Conservation (phyloP, 495 filamentous ascomycete species). For the Xylaria nigripes region DNA sequence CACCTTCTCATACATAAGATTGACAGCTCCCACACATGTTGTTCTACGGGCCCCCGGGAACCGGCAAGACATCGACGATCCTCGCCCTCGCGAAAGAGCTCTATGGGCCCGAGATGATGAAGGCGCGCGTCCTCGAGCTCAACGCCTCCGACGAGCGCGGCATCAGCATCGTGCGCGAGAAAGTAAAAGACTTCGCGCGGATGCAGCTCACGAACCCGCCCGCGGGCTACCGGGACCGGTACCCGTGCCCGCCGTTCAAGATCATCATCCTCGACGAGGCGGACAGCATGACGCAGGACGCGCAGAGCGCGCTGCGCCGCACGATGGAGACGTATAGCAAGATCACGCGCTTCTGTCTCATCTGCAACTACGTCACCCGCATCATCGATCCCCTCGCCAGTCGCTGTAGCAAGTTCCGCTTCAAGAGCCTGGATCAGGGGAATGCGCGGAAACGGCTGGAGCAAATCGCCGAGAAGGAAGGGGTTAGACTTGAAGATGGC, state of each 20-base stretch:
- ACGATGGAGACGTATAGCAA: slow-evolving; percentile 98
- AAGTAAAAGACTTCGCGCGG: slow-evolving; percentile 95
- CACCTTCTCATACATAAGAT: neutral
- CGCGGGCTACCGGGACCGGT: slow-evolving; percentile 56
- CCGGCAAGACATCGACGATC: slow-evolving; percentile 97
- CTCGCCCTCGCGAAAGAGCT: slow-evolving; percentile 93
- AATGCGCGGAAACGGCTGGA: slow-evolving; percentile 67
- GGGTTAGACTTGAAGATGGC: slow-evolving; percentile 64
- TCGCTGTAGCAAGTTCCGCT: slow-evolving; percentile 92
- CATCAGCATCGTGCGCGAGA: slow-evolving; percentile 93
- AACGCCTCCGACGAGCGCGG: slow-evolving; percentile 99
- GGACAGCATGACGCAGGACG: slow-evolving; percentile 98
- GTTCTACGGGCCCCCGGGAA: slow-evolving; percentile 96
- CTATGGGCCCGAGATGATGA: slow-evolving; percentile 90
- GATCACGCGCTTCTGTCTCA: slow-evolving; percentile 93
- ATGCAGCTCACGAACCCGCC: slow-evolving; percentile 84
- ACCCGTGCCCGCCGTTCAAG: slow-evolving; percentile 96
- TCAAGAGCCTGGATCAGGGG: slow-evolving; percentile 85
- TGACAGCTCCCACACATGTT: slow-evolving; percentile 95
- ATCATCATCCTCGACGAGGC: slow-evolving; percentile 97
- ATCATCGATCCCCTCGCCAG: slow-evolving; percentile 95
- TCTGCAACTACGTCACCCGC: slow-evolving; percentile 96
- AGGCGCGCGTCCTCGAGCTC: slow-evolving; percentile 89
- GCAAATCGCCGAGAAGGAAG: slow-evolving; percentile 72
- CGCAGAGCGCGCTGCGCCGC: slow-evolving; percentile 80